Percentiles rank a stretch among this genome's conserved stretches.
Evolutionary conservation across 108 stramenopile genomes (phyloP).

Genomic region (Parmales sp.): DNA sequence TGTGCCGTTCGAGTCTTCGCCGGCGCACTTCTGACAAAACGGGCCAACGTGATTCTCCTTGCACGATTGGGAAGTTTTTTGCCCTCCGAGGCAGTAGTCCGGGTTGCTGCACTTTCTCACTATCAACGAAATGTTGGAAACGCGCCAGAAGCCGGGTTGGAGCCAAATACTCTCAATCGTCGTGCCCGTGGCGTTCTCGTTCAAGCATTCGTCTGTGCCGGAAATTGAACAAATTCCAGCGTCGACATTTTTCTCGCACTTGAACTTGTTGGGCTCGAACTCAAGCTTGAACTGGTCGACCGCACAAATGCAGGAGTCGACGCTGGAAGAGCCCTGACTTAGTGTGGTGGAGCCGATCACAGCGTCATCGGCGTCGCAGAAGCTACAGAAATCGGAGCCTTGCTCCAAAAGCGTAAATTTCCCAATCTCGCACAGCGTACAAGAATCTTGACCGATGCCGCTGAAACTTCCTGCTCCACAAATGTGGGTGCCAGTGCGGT

Average conservation of each 20-base stretch:
- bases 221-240: no score
- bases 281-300: no score
- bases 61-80: background rate
- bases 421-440: background rate
- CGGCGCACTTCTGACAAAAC: background rate
- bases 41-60: background rate
- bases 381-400: background rate
- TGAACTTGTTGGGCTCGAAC: background rate
- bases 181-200: background rate
- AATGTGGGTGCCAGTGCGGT: background rate
- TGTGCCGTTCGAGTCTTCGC: no score
- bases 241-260: no score
- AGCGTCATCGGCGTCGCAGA: conserved; percentile 1
- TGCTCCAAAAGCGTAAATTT: background rate
- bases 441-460: background rate
- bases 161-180: background rate
- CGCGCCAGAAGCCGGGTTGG: background rate
- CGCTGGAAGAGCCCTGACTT: no score
- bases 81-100: background rate
- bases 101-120: background rate
- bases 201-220: background rate
- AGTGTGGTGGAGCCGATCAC: no score
- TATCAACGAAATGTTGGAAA: no score
- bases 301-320: no score
- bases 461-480: background rate